Conservation (phyloP, 768 basidiomycete genomes). For the Trametes cingulata region DNA sequence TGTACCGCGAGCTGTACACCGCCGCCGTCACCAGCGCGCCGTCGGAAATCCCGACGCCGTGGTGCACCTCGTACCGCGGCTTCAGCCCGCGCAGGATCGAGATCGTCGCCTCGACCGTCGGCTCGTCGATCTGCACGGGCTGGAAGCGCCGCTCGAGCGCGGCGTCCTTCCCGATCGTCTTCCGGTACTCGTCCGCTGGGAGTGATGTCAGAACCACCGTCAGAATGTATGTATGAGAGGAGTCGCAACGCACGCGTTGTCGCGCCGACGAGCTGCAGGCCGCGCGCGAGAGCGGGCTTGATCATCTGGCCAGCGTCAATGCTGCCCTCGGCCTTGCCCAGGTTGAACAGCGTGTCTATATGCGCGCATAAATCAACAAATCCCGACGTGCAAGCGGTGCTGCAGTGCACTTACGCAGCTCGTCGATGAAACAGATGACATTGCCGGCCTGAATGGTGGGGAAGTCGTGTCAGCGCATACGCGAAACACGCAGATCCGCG, state of each 20-base stretch:
- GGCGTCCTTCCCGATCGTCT: conserved; percentile 90
- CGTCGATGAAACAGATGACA: conserved; percentile 92
- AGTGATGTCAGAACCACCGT: not conserved
- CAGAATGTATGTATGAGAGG: not conserved
- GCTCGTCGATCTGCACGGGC: conserved; percentile 86
- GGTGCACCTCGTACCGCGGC: conserved; percentile 85
- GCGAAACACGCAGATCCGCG: not conserved
- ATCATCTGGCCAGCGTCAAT: conserved; percentile 95
- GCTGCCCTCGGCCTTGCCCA: conserved; percentile 90
- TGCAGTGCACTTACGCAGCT: conserved; percentile 69
- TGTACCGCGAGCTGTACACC: conserved; percentile 80
- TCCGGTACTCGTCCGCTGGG: conserved; percentile 82
- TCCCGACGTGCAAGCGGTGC: not conserved
- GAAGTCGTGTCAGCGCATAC: not conserved
- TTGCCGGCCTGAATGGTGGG: conserved; percentile 49
- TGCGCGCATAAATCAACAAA: not conserved
- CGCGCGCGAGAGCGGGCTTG: conserved; percentile 86
- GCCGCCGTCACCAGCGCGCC: conserved; percentile 90
- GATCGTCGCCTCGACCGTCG: conserved; percentile 80
- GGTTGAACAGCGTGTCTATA: conserved; percentile 76
- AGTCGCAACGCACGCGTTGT: conserved; percentile 67
- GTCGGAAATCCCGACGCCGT: conserved; percentile 91
- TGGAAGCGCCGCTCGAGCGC: conserved; percentile 92
- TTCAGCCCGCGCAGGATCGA: conserved; percentile 88
- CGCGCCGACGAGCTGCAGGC: conserved; percentile 86